Percentiles rank a stretch among this genome's conserved stretches.
Evolutionary conservation across 441 rosid genomes (phyloP).

Genomic region (Raphanus hybrid): DNA sequence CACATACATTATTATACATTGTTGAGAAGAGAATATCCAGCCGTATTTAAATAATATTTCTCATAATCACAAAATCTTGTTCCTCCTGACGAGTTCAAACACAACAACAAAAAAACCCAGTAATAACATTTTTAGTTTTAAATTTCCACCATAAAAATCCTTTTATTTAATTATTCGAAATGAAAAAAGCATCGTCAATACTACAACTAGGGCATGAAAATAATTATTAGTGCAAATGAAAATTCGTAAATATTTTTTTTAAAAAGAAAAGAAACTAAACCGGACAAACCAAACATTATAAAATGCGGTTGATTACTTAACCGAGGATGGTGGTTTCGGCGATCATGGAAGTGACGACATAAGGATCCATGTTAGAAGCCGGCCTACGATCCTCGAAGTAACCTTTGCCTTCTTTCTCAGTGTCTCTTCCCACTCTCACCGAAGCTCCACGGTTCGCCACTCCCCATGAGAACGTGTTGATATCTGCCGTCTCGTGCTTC

Average conservation of each 20-base stretch:
- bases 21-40: too few species aligned
- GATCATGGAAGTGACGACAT: conserved; percentile 67
- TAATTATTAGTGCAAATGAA: conserved; percentile 14
- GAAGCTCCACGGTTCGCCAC: conserved; percentile 68
- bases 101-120: neutral
- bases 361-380: conserved; percentile 74
- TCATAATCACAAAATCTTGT: conserved; percentile 10
- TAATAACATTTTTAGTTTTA: neutral
- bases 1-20: too few species aligned
- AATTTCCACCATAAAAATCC: neutral
- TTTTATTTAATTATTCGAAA: conserved; percentile 22
- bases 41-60: too few species aligned
- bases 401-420: conserved; percentile 61
- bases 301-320: neutral
- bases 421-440: conserved; percentile 60
- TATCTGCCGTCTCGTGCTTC: conserved; percentile 61
- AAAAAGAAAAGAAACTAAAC: neutral
- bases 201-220: neutral
- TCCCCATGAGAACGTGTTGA: conserved; percentile 65
- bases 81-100: neutral
- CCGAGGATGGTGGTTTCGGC: conserved; percentile 61
- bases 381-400: conserved; percentile 73
- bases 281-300: neutral
- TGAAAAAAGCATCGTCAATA: neutral
- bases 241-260: neutral